Conservation (phyloP, 371 early-diverging fungal genomes). For the Scutellospora calospora region DNA sequence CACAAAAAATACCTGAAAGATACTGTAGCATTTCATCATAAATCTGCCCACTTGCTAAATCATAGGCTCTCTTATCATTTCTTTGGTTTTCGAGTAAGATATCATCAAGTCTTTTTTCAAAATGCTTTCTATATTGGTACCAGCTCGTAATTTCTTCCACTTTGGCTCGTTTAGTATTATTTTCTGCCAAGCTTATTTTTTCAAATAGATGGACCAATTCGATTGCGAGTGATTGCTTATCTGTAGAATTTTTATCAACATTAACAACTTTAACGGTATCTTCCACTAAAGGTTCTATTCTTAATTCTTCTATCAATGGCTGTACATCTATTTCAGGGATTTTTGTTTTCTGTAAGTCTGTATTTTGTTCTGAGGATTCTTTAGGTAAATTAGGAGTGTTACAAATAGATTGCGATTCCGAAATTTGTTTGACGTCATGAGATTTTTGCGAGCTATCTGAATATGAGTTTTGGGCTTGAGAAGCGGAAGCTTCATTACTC, state of each 20-base stretch:
- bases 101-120: conserved; percentile 38
- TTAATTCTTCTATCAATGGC: conserved; percentile 39
- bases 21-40: conserved; percentile 41
- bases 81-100: conserved; percentile 32
- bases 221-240: conserved; percentile 33
- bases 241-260: conserved; percentile 7
- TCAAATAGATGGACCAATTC: conserved; percentile 34
- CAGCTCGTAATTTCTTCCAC: conserved; percentile 41
- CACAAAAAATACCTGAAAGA: conserved; percentile 22
- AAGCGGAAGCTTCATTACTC: conserved; percentile 12
- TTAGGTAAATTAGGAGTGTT: conserved; percentile 30
- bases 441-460: conserved; percentile 40
- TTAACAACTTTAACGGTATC: conserved; percentile 28
- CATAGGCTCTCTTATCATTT: conserved; percentile 39
- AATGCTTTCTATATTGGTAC: conserved; percentile 40
- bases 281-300: conserved; percentile 30
- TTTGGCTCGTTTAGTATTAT: conserved; percentile 36
- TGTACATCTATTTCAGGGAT: conserved; percentile 40
- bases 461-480: conserved; percentile 13
- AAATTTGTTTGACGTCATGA: conserved; percentile 34
- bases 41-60: conserved; percentile 38
- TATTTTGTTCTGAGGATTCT: conserved; percentile 38
- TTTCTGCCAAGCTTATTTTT: conserved; percentile 38
- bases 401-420: conserved; percentile 33
- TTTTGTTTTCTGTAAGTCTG: conserved; percentile 36